A percentile compares a stretch with the other conserved stretches of the same genome.
phyloP scores from a whole-genome alignment of 1,139 yeast species.

The Yamadazyma atlantica region DNA sequence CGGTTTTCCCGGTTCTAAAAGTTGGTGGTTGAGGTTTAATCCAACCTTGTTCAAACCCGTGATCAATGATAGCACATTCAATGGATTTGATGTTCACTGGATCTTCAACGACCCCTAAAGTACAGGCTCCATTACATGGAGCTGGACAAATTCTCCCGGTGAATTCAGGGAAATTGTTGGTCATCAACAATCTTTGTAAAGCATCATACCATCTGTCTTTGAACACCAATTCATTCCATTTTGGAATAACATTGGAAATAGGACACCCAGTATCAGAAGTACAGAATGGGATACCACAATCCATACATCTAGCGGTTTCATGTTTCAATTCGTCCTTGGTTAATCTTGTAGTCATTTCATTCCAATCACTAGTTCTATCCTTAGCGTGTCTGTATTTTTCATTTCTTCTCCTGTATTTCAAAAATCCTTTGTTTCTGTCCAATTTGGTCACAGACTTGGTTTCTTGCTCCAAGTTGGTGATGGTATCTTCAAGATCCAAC shows the following conservation, averaged over 20 bases:
- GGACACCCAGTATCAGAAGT: slow-evolving; percentile 99
- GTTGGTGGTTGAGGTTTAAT: slow-evolving; percentile 81
- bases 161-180: slow-evolving; percentile 98
- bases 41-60: slow-evolving; percentile 97
- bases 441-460: slow-evolving; percentile 63
- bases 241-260: slow-evolving; percentile 93
- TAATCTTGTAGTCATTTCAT: slow-evolving; percentile 80
- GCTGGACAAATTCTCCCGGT: slow-evolving; percentile 99
- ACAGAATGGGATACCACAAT: slow-evolving; percentile 99
- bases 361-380: slow-evolving; percentile 86
- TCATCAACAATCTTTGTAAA: slow-evolving; percentile 86
- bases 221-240: slow-evolving; percentile 96
- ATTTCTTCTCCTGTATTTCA: slow-evolving; percentile 87
- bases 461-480: slow-evolving; percentile 65
- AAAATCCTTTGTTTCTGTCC: slow-evolving; percentile 87
- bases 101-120: slow-evolving; percentile 87
- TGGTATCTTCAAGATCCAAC: slow-evolving; percentile 85
- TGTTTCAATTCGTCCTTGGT: slow-evolving; percentile 81
- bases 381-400: slow-evolving; percentile 82
- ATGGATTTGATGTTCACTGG: slow-evolving; percentile 97
- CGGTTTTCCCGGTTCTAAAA: slow-evolving; percentile 75
- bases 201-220: slow-evolving; percentile 96
- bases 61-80: slow-evolving; percentile 94
- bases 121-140: slow-evolving; percentile 99
- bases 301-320: slow-evolving; percentile 99